Percentiles rank a stretch among this genome's conserved stretches.
These are phyloP conservation scores for Trametes hirsuta DNA, from an alignment of 1,284 basidiomycete genomes.

Conservation along the genomic window DNA sequence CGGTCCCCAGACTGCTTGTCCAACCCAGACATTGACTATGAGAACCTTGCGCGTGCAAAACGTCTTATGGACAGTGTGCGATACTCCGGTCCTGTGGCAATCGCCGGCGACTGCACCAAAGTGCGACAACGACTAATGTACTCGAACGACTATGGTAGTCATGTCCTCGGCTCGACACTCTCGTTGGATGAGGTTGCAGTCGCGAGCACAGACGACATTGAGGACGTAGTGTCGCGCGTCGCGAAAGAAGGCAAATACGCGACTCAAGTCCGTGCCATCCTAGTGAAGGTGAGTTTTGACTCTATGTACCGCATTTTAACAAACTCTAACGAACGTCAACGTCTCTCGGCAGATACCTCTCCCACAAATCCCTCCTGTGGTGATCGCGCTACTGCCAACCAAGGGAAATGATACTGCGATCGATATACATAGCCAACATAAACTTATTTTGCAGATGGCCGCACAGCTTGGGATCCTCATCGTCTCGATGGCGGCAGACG, in stretches of 20 bases:
- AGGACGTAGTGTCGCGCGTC: background rate
- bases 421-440: conserved; percentile 20
- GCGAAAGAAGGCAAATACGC: background rate
- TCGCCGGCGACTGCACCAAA: conserved; percentile 31
- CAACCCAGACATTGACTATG: background rate
- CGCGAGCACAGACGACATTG: conserved; percentile 26
- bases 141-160: conserved; percentile 32
- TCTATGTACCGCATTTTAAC: background rate
- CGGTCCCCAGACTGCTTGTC: background rate
- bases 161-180: conserved; percentile 30
- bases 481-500: conserved; percentile 28
- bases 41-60: conserved; percentile 8
- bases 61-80: background rate
- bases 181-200: conserved; percentile 25
- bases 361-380: conserved; percentile 24
- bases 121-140: conserved; percentile 28
- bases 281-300: background rate
- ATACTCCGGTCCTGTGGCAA: background rate
- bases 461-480: conserved; percentile 21
- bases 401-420: conserved; percentile 26
- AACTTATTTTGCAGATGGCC: conserved; percentile 27
- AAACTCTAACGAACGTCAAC: too few species aligned
- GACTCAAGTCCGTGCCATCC: background rate
- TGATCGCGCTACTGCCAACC: conserved; percentile 27
- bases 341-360: conserved; percentile 11